Evolutionary conservation across 257 asterid species (phyloP).

Genomic region (Solanum paucissectum): DNA sequence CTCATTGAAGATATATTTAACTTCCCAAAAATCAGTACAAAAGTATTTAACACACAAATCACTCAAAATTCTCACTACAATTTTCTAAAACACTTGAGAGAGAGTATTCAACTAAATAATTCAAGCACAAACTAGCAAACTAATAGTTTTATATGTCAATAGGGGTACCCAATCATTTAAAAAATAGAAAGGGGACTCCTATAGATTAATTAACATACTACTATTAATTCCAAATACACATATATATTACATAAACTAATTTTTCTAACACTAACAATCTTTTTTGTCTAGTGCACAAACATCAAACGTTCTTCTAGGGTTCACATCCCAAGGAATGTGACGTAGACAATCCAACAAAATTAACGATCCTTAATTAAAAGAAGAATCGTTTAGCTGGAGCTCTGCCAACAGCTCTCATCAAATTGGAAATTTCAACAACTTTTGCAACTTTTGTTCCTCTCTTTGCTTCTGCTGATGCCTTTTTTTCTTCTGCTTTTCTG

Average conservation of each 20-base stretch:
- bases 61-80: not conserved
- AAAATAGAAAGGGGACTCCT: not conserved
- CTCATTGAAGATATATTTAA: not conserved
- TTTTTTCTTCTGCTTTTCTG: constrained; percentile 88
- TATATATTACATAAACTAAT: not conserved
- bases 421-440: constrained; percentile 56
- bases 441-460: constrained; percentile 91
- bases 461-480: constrained; percentile 85
- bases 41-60: not conserved
- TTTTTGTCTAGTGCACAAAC: not conserved
- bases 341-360: not conserved
- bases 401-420: constrained; percentile 90
- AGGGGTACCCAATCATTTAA: not conserved
- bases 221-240: not conserved
- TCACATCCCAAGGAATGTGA: not conserved
- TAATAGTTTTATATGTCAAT: not conserved
- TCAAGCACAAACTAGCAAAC: not conserved
- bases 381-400: constrained; percentile 78
- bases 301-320: not conserved
- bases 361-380: constrained; percentile 23
- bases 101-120: not conserved
- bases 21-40: not conserved
- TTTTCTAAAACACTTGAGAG: too few species aligned
- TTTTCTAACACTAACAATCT: not conserved
- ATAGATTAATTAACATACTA: not conserved